A percentile compares a stretch with the other conserved stretches of the same genome.
Evolutionary conservation across 164 flowering plant genomes (phyloP).

Genomic region (Stephania cephalantha): DNA sequence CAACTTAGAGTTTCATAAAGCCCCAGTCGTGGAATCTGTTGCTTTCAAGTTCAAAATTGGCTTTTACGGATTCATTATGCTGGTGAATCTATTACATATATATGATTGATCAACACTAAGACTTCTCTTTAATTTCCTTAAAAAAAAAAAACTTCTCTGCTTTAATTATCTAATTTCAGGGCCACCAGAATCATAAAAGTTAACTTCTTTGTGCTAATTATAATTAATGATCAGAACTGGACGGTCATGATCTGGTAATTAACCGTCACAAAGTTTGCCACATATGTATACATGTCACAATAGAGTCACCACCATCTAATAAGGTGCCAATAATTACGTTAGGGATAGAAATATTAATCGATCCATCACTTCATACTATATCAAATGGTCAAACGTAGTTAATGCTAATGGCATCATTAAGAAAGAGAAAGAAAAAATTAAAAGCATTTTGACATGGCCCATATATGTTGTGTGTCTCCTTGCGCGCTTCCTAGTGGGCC

Average conservation of each 20-base stretch:
- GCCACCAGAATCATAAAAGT: neutral
- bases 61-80: neutral
- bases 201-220: neutral
- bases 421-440: constrained; percentile 22
- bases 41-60: neutral
- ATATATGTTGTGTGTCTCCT: constrained; percentile 33
- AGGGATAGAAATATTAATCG: neutral
- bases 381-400: constrained; percentile 4
- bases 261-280: neutral
- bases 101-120: neutral
- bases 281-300: neutral
- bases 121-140: neutral
- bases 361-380: neutral
- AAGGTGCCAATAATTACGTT: constrained; percentile 3
- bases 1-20: no score
- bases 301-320: neutral
- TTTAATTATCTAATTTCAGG: neutral
- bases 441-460: constrained; percentile 43
- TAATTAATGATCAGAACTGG: neutral
- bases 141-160: neutral
- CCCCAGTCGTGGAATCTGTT: no score
- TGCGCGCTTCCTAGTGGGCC: constrained; percentile 25
- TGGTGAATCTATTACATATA: neutral
- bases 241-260: neutral
- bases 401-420: constrained; percentile 22